Evolutionary conservation across 192 early-diverging fungal genomes (phyloP), one percentile per base, ranked within the genome.

Genomic region (Spizellomyces punctatus): DNA sequence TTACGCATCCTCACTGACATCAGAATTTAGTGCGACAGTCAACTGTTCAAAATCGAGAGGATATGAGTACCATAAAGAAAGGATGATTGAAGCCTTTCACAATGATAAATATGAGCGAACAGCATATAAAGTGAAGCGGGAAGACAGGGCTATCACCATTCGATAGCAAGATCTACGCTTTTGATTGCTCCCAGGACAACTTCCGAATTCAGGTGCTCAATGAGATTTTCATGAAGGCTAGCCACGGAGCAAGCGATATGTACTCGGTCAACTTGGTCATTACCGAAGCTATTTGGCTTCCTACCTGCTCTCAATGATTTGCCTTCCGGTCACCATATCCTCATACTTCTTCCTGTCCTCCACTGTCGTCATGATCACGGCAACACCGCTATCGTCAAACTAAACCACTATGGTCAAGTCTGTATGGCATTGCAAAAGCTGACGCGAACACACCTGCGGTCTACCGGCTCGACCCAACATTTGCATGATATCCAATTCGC

Each of bases 381-480:
- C 91, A n/a, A 80, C 79, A 10, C 90, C 92, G 16, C 62, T 74
- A 21, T 83, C 69, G 16, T 91, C 92, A 82, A 91, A 92, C 73
- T 82, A 74, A 56, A 36, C 63, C 10, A n/a, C 14, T 16, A 16
- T 48, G 80, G 9, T 44, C 41, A 66, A 2, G 27, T 61, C 19
- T 61, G 19, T 42, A 61, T 19, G 59, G 16, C 41, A 19, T 12
- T 17, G 59, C 12, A 14, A 22, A 12, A 22, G n/a, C 59, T 14
- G 59, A 19, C 14, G 59, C 36, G 17, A 14, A 61, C 71, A 17
- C 36, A 77, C 74, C 79, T 91, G 86, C 0, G 91, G 89, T 21
- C 91, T 68, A 9, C 90, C 90, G 6, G 90, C 91, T 5, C 92
- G 77, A 8, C 92, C 92, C 46, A 93, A 83, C 85, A 92, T 91